phyloP scores from a whole-genome alignment of 148 eudicot species.

The Persicaria tinctoria region DNA sequence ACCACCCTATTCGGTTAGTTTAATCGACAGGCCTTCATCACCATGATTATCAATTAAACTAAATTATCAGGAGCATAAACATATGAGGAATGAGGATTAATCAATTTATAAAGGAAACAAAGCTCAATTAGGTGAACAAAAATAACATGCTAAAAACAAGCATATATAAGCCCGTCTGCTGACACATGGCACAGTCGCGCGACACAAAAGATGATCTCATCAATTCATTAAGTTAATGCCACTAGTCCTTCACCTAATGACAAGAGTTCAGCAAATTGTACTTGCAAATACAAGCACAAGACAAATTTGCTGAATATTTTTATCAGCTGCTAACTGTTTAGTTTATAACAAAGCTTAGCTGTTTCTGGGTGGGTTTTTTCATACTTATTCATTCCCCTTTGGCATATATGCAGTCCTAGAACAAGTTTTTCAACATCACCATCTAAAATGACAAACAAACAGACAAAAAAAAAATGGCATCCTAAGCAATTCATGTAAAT shows the following conservation, averaged over 20 bases:
- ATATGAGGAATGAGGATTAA: neutral
- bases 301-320: constrained; percentile 4
- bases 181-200: constrained; percentile 7
- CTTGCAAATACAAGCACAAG: constrained; percentile 6
- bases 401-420: constrained; percentile 18
- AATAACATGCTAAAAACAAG: constrained; percentile 11
- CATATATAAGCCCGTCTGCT: neutral
- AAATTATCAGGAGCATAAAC: constrained; percentile 9
- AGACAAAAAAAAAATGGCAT: neutral
- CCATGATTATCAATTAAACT: constrained; percentile 5
- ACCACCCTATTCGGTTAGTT: neutral
- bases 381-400: constrained; percentile 22
- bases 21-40: neutral
- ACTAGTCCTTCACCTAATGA: constrained; percentile 8
- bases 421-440: constrained; percentile 23
- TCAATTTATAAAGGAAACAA: neutral
- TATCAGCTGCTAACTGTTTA: neutral
- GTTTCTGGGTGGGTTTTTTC: constrained; percentile 3
- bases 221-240: constrained; percentile 9
- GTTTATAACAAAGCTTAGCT: constrained; percentile 1
- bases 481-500: constrained; percentile 11
- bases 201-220: constrained; percentile 8
- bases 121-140: constrained; percentile 10
- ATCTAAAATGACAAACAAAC: constrained; percentile 9
- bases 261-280: neutral